Evolutionary conservation across 495 filamentous ascomycete genomes (phyloP).

Genomic region (Elasticomyces elasticus): DNA sequence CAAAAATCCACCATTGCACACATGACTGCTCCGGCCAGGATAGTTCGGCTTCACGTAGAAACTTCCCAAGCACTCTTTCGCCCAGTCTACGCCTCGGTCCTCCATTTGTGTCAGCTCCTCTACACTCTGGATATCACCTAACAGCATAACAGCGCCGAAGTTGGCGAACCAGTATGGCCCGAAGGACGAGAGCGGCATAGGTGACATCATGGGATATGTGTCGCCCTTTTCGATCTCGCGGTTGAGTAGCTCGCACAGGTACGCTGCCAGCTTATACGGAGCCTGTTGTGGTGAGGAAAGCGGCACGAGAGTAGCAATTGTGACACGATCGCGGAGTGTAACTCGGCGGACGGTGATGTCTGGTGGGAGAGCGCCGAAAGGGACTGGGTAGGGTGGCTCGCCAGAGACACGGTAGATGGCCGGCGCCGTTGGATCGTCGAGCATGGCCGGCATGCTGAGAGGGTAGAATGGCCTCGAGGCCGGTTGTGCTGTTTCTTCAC

Average conservation of each 20-base stretch:
- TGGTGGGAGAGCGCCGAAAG: slow-evolving; percentile 51
- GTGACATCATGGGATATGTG: slow-evolving; percentile 83
- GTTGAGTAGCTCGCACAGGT: slow-evolving; percentile 79
- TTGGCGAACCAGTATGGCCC: slow-evolving; percentile 91
- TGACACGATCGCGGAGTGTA: slow-evolving; percentile 79
- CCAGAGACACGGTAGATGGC: slow-evolving; percentile 56
- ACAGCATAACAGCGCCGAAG: slow-evolving; percentile 86
- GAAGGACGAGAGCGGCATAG: slow-evolving; percentile 66
- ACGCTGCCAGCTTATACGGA: slow-evolving; percentile 62
- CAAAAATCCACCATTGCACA: slow-evolving; percentile 92
- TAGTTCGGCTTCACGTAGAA: slow-evolving; percentile 99
- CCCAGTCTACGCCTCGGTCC: slow-evolving; percentile 60
- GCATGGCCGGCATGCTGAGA: slow-evolving; percentile 68
- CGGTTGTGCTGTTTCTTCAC: background rate
- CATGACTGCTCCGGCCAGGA: slow-evolving; percentile 87
- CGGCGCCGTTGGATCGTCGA: slow-evolving; percentile 62
- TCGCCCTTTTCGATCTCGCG: slow-evolving; percentile 93
- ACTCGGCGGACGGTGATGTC: slow-evolving; percentile 72
- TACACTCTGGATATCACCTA: slow-evolving; percentile 63
- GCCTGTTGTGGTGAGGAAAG: slow-evolving; percentile 67
- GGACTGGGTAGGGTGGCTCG: slow-evolving; percentile 52
- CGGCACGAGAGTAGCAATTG: slow-evolving; percentile 81
- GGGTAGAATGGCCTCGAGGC: background rate
- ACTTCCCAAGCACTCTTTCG: slow-evolving; percentile 75
- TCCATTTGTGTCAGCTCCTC: slow-evolving; percentile 50